Conservation (phyloP, 164 flowering plant genomes). For the Annona squamosa region DNA sequence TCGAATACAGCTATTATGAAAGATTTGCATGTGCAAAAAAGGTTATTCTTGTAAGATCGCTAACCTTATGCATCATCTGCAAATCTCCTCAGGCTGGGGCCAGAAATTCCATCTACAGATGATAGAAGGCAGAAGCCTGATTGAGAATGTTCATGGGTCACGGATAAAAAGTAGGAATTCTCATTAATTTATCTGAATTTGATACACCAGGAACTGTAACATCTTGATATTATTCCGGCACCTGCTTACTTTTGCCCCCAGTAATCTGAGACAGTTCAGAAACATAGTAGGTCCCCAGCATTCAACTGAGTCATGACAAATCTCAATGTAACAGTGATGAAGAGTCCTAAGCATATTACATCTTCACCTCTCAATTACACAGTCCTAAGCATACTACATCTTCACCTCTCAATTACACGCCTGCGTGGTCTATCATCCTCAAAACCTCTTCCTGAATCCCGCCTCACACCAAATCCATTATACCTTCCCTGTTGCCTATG, state of each 20-base stretch:
- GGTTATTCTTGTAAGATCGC: background rate
- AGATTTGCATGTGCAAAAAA: background rate
- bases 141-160: background rate
- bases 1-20: background rate
- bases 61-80: background rate
- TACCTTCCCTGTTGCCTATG: constrained; percentile 26
- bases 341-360: background rate
- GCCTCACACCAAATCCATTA: constrained; percentile 10
- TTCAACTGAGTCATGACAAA: background rate
- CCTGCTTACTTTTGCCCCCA: background rate
- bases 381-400: background rate
- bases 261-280: no score
- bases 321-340: background rate
- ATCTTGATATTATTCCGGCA: background rate
- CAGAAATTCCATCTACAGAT: background rate
- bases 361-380: constrained; percentile 39
- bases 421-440: constrained; percentile 42
- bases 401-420: constrained; percentile 43
- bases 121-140: background rate
- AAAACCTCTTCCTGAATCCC: constrained; percentile 20
- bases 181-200: background rate
- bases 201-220: background rate
- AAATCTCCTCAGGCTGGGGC: background rate
- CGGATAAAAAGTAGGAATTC: background rate
- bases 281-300: background rate